These are phyloP conservation scores for Plasmodium coatneyi DNA, from an alignment of 169 alveolate species.

Conservation along the genomic window DNA sequence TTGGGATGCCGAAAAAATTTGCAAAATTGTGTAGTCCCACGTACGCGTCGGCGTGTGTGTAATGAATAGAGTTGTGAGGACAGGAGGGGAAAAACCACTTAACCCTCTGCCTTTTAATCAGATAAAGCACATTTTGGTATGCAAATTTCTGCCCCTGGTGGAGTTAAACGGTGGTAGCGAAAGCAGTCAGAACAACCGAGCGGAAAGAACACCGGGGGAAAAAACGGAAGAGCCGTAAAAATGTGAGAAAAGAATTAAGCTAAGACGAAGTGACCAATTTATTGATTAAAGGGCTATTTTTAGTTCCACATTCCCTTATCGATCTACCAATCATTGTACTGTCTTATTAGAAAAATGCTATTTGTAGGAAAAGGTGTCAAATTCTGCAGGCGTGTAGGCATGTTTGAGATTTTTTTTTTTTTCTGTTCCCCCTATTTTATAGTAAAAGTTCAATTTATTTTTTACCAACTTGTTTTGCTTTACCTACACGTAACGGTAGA, in stretches of 20 bases:
- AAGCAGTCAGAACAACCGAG: not conserved
- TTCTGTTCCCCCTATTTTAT: not conserved
- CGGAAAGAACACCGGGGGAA: not conserved
- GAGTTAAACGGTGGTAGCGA: not conserved
- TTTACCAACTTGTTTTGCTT: not conserved
- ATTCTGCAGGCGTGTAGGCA: not conserved
- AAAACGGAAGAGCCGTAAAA: not conserved
- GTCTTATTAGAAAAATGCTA: not conserved
- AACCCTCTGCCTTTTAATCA: not conserved
- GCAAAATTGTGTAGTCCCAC: not conserved
- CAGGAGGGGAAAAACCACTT: not conserved
- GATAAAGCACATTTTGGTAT: not conserved
- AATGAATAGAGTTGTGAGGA: not conserved
- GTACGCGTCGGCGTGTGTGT: not conserved
- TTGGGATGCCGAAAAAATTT: not conserved
- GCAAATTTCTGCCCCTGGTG: not conserved
- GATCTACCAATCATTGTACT: constrained; percentile 1
- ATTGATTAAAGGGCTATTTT: not conserved
- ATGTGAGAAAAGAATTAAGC: not conserved
- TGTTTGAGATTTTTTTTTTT: not conserved
- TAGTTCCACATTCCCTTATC: not conserved
- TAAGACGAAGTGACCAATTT: not conserved
- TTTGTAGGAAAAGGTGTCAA: not conserved
- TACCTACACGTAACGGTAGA: not conserved
- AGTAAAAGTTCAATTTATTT: not conserved